These are phyloP conservation scores for Kodamaea arcana DNA, from an alignment of 1,139 yeast species.

Conservation along the genomic window DNA sequence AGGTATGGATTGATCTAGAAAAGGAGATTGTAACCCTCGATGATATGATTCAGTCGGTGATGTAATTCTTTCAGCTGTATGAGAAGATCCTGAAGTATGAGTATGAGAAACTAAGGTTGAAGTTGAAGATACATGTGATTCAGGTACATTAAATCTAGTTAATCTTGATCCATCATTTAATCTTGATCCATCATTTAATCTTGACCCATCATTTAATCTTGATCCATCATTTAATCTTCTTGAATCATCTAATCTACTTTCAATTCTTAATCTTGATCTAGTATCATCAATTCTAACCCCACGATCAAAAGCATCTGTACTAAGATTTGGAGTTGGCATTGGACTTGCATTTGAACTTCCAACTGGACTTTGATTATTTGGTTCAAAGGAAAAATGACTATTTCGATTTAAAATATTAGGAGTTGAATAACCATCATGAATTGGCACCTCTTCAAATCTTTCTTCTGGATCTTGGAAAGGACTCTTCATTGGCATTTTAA, in stretches of 20 bases:
- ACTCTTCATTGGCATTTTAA: no score
- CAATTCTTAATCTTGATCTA: no score
- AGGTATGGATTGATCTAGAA: slow-evolving; percentile 19
- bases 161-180: no score
- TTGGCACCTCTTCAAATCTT: slow-evolving; percentile 5
- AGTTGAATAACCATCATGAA: slow-evolving; percentile 7
- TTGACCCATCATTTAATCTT: no score
- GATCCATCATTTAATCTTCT: no score
- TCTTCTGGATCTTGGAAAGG: slow-evolving; percentile 14
- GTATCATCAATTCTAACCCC: no score
- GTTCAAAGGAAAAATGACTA: slow-evolving; percentile 5
- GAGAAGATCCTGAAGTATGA: not conserved
- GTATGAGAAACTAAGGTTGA: not conserved
- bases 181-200: no score
- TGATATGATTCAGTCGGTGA: not conserved
- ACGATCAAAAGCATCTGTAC: no score
- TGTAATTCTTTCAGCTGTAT: not conserved
- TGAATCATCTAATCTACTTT: no score
- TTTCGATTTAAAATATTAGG: slow-evolving; percentile 5
- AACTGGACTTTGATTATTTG: slow-evolving; percentile 1
- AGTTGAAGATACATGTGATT: not conserved
- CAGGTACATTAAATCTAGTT: not conserved
- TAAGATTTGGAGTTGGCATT: slow-evolving; percentile 28
- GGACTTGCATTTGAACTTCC: not conserved
- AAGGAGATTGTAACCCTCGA: slow-evolving; percentile 19